Evolutionary conservation across 805 yeast species (phyloP), one percentile per base, ranked within the genome.

Genomic region (Candida anglica): DNA sequence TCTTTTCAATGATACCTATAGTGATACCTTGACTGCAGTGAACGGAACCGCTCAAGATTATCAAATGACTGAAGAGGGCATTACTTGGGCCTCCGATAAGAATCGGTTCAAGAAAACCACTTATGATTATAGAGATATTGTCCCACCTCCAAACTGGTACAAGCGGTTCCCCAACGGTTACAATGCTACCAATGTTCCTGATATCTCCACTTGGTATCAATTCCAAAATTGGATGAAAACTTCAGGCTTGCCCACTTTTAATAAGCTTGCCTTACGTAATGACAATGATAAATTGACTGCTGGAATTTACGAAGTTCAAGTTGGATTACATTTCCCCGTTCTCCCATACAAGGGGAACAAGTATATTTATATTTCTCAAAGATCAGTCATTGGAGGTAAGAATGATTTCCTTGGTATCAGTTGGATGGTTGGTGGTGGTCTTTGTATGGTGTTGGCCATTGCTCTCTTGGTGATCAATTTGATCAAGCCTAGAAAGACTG

Each of bases 321-420:
- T 81, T 25, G 93, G 88, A 0, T 63, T 84, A 41, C 88, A 85
- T 46, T 85, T 84, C 78, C 94, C 94, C 4, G 91, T 84, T 2
- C 62, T 66, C 16, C 78, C 75, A 22, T 85, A 70, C 53, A 62
- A 78, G 5, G 91, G 91, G 36, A 72, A 74, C 37, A 85, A 85
- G 55, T 76, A 71, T 36, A 56, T 85, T 17, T 84, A 75, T 48
- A 44, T 85, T 18, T 73, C 86, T 3, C 86, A 86, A 27, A 71
- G 86, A 40, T 78, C 86, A 2, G 79, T 74, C 4, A 71, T 81
- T 42, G 94, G 94, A 11, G 91, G 93, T 16, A 81, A 79, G 56
- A 85, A 85, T 55, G 54, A 71, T 25, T 84, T 84, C 50, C 59
- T 85, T 43, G 94, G 93, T 20, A 69, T 77, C 33, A 66, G 77